Base-by-base conservation (phyloP, 1,284 basidiomycete species). In the Naganishia cerealis region DNA sequence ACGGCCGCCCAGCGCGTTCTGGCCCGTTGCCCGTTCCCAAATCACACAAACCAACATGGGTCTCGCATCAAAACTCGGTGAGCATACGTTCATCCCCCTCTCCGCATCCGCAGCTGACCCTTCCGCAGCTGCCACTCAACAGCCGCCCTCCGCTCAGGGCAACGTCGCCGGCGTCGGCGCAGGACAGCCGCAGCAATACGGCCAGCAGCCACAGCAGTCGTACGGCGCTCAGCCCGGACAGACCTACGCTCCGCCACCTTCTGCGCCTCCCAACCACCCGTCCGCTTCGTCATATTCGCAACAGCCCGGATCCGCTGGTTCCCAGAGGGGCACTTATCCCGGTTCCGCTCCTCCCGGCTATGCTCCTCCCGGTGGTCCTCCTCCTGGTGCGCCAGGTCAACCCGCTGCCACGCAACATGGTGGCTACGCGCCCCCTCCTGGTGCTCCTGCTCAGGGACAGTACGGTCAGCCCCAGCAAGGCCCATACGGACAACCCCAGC, bases 391-490 rank as follows among this genome's bases (percentile, higher is more conserved):
- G n/a, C 48, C 39, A 12, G 70, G 57, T n/a, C 66, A 62, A 40
- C 52, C 69, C 26, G 71, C 65, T 58, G 61, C 67, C 21, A 57
- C 70, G 18, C 67, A 68, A 24, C 67, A 65, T 33, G 29, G 29
- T 33, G 54, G 52, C 39, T 68, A 57, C 48, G 68, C 50, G 40
- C 58, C 68, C 13, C 71, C 71, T 57, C 7, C 57, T 21, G 71
- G 71, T 46, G 52, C 72, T 46, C 70, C 71, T 42, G 69, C 67
- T 5, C 71, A 70, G 58, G 66, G 57, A 29, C 68, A 62, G n/a
- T 68, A 67, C 56, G 72, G 73, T 33, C 73, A 72, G 57, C 71
- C 57, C 4, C 69, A 70, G 24, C 71, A 70, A 57, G 70, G 48
- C 36, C 68, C 71, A 43, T 71, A 72, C 42, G 70, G 65, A n/a